Conservation (phyloP, 2,329 filamentous ascomycete genomes). For the Aspergillus awamori region DNA sequence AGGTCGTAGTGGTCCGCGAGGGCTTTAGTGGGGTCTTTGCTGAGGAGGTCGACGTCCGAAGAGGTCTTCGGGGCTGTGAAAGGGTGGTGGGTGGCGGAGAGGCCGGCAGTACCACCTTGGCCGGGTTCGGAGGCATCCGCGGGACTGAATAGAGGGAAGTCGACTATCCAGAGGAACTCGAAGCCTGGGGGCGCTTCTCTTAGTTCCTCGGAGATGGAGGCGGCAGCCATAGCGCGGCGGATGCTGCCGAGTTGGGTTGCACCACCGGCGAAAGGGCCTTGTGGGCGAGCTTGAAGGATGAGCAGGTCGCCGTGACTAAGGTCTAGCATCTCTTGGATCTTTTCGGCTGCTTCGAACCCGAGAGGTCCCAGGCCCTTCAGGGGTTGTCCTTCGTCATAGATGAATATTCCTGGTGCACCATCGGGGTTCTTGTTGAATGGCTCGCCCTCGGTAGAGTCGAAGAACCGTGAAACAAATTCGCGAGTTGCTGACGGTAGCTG, state of each 20-base stretch:
- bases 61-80: conserved; percentile 83
- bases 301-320: conserved; percentile 76
- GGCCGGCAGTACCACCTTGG: conserved; percentile 78
- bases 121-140: conserved; percentile 67
- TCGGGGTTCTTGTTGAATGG: conserved; percentile 69
- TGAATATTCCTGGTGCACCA: conserved; percentile 78
- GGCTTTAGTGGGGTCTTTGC: conserved; percentile 70
- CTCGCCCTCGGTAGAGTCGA: conserved; percentile 64
- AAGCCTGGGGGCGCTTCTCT: conserved; percentile 57
- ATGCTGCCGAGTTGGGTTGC: conserved; percentile 74
- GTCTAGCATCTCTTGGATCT: conserved; percentile 55
- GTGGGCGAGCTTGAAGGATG: conserved; percentile 75
- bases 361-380: conserved; percentile 76
- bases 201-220: conserved; percentile 65
- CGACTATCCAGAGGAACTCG: conserved; percentile 79
- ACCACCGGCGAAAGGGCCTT: conserved; percentile 68
- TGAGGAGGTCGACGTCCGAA: conserved; percentile 73
- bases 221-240: conserved; percentile 69
- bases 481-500: conserved; percentile 57
- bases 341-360: conserved; percentile 70
- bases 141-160: conserved; percentile 91
- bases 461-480: conserved; percentile 68
- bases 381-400: conserved; percentile 73
- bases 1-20: conserved; percentile 92
- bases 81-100: conserved; percentile 89